Evolutionary conservation across 1,284 basidiomycete genomes (phyloP).

Genomic region (Meripilus lineatus): DNA sequence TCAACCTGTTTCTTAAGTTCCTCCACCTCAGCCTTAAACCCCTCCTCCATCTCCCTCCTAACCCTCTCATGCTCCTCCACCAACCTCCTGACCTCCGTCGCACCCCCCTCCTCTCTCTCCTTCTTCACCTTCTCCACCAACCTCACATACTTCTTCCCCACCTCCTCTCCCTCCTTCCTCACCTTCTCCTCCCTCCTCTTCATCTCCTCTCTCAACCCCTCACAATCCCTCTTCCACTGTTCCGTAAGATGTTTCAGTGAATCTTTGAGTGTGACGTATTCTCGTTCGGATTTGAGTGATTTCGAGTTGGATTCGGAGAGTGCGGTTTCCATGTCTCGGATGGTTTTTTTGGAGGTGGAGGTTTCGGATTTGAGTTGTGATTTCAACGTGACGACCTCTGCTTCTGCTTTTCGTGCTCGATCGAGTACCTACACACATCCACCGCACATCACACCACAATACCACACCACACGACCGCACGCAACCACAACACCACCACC

Average conservation of each 20-base stretch:
- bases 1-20: slow-evolving; percentile 45
- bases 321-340: slow-evolving; percentile 72
- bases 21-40: slow-evolving; percentile 44
- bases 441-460: too few relatives aligned
- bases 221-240: slow-evolving; percentile 65
- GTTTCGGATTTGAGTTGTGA: slow-evolving; percentile 69
- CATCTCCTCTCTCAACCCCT: slow-evolving; percentile 66
- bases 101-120: slow-evolving; percentile 36
- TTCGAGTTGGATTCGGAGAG: slow-evolving; percentile 67
- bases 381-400: slow-evolving; percentile 62
- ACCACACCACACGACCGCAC: neutral
- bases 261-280: slow-evolving; percentile 73
- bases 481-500: neutral
- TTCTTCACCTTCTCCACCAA: slow-evolving; percentile 56
- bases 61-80: slow-evolving; percentile 35
- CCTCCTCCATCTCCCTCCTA: slow-evolving; percentile 45
- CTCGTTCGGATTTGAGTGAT: slow-evolving; percentile 74
- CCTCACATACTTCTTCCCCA: slow-evolving; percentile 59
- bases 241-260: slow-evolving; percentile 65
- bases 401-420: slow-evolving; percentile 76
- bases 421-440: slow-evolving; percentile 61
- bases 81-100: slow-evolving; percentile 35
- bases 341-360: slow-evolving; percentile 60
- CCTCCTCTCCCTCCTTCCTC: slow-evolving; percentile 55
- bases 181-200: slow-evolving; percentile 60